Base-by-base conservation (phyloP, 805 yeast species). In the Suhomyces sp. region DNA sequence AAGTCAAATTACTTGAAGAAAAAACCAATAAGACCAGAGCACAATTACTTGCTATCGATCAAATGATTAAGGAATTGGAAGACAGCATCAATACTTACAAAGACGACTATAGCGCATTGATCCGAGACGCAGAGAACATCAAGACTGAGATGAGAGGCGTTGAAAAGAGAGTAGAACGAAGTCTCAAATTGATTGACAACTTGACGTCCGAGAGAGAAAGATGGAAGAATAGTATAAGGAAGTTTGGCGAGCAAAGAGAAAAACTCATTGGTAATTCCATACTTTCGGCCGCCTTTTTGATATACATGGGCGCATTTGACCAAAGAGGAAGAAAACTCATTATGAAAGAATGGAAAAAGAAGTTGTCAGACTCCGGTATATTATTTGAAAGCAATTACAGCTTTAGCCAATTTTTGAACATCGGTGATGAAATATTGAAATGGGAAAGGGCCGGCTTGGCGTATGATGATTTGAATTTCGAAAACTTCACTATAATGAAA, bases 41-140 rank as follows among this genome's bases (percentile, higher is more conserved):
- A 1, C 85, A 89, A 58, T 74, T 88, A 7, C 72, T 77, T 21
- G 97, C 96, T 0, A 85, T 91, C 33, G 84, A 84, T 41, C 86
- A 88, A 49, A 89, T 92, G 96, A 85, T 92, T 27, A 64, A 58
- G 0, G 97, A 92, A 59, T 71, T 90, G 21, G 85, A 87, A 56
- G 74, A 66, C 8, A 84, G 86, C 51, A 89, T 93, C 51, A 90
- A 83, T 43, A 59, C 60, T 1, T 89, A 85, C 54, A 89, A 90
- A 57, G 75, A 71, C 6, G 78, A 77, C 7, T 93, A 93, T 63
- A 87, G 94, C 43, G 71, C 68, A 12, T 69, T 87, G n/a, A 89
- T 93, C 29, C 73, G 96, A 53, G 92, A 89, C 35, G 78, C 89
- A 1, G 97, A 93, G 63, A 69, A 73, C 29, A 83, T 91, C 43